Base-by-base conservation (phyloP, 169 alveolate genomes). In the Prorocentrum cordatum region DNA sequence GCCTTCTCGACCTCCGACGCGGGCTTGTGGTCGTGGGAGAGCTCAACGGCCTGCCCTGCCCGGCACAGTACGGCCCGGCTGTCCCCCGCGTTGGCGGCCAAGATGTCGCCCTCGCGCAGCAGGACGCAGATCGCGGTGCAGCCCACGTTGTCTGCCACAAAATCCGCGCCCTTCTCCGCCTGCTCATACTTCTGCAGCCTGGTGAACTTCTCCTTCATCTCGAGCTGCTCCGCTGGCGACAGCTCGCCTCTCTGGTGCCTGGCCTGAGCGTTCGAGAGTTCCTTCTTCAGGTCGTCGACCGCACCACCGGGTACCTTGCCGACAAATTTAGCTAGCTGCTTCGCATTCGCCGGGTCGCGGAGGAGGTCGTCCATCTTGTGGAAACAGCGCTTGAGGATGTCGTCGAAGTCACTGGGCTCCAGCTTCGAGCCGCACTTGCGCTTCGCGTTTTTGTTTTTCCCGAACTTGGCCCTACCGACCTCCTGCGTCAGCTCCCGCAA, bases 21-120 rank as follows among this genome's bases (percentile, higher is more conserved):
- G 2, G 88, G 99, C 80, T 98, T 98, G 95, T 98, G 99, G 88
- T 98, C 99, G 50, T 95, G 94, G 2, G 99, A 95, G 92, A 98
- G 93, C 62, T 96, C 97, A 31, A 97, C 93, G 0, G 98, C 97
- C 58, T 93, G 92, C 4, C 98, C 97, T 22, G 95, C 95, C 33
- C 98, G 95, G 79, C 98, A 93, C 39, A 96, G 93, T 24, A 98
- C 98, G 16, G 99, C 98, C 82, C 99, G 94, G 38, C 99, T 96
- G 92, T 98, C 99, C 7, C 99, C 99, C 36, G 99, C 99, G 92
- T 98, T 98, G 27, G 99, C 99, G 7, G 91, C 54, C 33, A 82
- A 42, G 10, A 82, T 70, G 36, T 82, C 91, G 80, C 61, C 54
- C 88, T 77, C 59, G 36, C 91, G 66, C 27, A 82, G 70, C 68